A percentile compares a stretch with the other conserved stretches of the same genome.
Conservation (phyloP, 306 rosid genomes). For the Ormosia semicastrata region DNA sequence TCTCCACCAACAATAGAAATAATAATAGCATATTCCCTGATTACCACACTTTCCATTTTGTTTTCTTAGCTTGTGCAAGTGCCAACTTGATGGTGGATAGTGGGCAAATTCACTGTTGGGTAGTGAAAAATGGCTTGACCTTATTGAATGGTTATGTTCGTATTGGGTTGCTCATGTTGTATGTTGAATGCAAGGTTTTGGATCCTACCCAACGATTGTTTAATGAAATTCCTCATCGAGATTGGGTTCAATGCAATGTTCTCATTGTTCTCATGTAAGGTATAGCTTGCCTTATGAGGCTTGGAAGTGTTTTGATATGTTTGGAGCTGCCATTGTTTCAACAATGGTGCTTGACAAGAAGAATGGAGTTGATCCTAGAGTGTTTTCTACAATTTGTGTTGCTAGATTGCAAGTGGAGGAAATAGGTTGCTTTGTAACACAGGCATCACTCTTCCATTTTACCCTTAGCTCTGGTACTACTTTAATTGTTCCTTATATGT, state of each 20-base stretch:
- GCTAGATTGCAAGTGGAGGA: too few species aligned
- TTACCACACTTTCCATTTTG: conserved; percentile 38
- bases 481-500: too few species aligned
- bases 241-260: conserved; percentile 43
- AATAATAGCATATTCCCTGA: conserved; percentile 1
- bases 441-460: too few species aligned
- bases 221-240: conserved; percentile 40
- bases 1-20: too few species aligned
- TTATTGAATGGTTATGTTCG: conserved; percentile 32
- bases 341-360: too few species aligned
- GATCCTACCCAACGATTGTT: conserved; percentile 39
- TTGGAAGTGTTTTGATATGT: background rate
- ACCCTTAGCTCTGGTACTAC: too few species aligned
- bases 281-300: conserved; percentile 33
- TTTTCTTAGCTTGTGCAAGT: conserved; percentile 36
- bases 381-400: too few species aligned
- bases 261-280: conserved; percentile 38
- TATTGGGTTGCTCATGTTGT: conserved; percentile 30
- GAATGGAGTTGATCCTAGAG: too few species aligned
- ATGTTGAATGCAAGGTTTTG: conserved; percentile 24
- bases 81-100: conserved; percentile 22
- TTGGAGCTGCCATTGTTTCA: too few species aligned
- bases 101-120: conserved; percentile 29
- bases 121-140: conserved; percentile 40
- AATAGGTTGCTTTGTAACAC: too few species aligned